phyloP scores from a whole-genome alignment of 2,329 filamentous ascomycete species.

The Aspergillus neotritici region DNA sequence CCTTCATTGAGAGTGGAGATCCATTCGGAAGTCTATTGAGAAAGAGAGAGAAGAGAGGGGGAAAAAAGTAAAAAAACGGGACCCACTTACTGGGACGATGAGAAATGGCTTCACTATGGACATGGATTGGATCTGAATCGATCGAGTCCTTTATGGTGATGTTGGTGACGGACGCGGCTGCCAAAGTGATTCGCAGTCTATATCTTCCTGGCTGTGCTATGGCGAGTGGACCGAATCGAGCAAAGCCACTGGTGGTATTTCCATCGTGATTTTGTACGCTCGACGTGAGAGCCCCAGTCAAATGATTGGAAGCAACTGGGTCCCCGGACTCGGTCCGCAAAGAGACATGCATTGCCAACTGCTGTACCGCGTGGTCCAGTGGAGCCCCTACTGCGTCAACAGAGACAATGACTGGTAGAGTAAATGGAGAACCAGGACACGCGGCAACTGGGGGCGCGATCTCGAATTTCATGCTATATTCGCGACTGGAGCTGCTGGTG shows the following conservation, averaged over 20 bases:
- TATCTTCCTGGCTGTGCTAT: slow-evolving; percentile 27
- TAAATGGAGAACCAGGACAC: slow-evolving; percentile 23
- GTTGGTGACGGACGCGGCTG: slow-evolving; percentile 22
- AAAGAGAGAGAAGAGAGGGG: background rate
- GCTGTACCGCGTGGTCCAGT: slow-evolving; percentile 17
- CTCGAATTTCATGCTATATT: slow-evolving; percentile 28
- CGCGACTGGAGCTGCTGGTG: slow-evolving; percentile 17
- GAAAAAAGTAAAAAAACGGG: slow-evolving; percentile 4
- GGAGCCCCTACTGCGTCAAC: slow-evolving; percentile 25
- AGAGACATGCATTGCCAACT: slow-evolving; percentile 24
- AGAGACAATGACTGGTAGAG: slow-evolving; percentile 27
- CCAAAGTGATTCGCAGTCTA: slow-evolving; percentile 28
- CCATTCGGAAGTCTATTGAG: too few relatives aligned
- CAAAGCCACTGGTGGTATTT: slow-evolving; percentile 27
- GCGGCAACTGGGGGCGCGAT: slow-evolving; percentile 22
- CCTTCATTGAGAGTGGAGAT: too few relatives aligned
- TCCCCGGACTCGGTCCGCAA: slow-evolving; percentile 24
- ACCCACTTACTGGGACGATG: slow-evolving; percentile 27
- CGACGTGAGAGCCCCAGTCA: slow-evolving; percentile 26
- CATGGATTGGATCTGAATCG: slow-evolving; percentile 27
- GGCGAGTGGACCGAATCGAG: slow-evolving; percentile 22
- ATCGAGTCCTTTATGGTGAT: slow-evolving; percentile 26
- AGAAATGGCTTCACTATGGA: slow-evolving; percentile 21
- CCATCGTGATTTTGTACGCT: slow-evolving; percentile 29
- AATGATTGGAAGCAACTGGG: slow-evolving; percentile 11